Percentiles rank a stretch among this genome's conserved stretches.
phyloP scores from a whole-genome alignment of 805 yeast genomes.

The Metschnikowia dekortorum region DNA sequence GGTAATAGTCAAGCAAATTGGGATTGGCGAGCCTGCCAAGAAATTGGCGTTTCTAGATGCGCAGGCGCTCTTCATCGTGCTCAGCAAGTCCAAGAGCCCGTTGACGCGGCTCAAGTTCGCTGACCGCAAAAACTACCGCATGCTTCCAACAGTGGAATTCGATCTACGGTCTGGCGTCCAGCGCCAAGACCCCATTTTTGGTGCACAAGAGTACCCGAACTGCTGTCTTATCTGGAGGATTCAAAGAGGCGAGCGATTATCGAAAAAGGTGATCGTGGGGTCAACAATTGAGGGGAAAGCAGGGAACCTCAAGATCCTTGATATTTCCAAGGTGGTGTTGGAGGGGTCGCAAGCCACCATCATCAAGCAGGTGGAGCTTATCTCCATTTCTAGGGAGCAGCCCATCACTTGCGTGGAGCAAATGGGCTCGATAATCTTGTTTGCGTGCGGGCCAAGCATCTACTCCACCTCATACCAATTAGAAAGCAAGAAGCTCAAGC shows the following conservation, averaged over 20 bases:
- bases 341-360: slow-evolving; percentile 13
- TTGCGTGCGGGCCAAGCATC: slow-evolving; percentile 27
- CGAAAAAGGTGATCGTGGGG: slow-evolving; percentile 37
- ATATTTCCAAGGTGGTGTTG: slow-evolving; percentile 20
- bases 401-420: slow-evolving; percentile 36
- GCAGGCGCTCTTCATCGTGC: slow-evolving; percentile 24
- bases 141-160: slow-evolving; percentile 22
- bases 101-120: slow-evolving; percentile 27
- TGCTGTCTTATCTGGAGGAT: slow-evolving; percentile 35
- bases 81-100: slow-evolving; percentile 28
- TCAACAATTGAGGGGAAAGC: slow-evolving; percentile 17
- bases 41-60: slow-evolving; percentile 28
- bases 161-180: slow-evolving; percentile 6
- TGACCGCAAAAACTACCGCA: slow-evolving; percentile 27
- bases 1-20: slow-evolving; percentile 26
- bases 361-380: slow-evolving; percentile 27
- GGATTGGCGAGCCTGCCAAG: slow-evolving; percentile 31
- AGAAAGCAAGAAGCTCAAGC: slow-evolving; percentile 30
- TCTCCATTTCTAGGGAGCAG: slow-evolving; percentile 26
- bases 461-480: slow-evolving; percentile 31
- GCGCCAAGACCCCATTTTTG: slow-evolving; percentile 18
- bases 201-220: slow-evolving; percentile 26
- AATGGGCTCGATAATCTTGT: slow-evolving; percentile 29
- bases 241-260: slow-evolving; percentile 23
- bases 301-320: slow-evolving; percentile 33